Evolutionary conservation across 2,329 filamentous ascomycete species (phyloP).

Genomic region (Phialophora macrospora): DNA sequence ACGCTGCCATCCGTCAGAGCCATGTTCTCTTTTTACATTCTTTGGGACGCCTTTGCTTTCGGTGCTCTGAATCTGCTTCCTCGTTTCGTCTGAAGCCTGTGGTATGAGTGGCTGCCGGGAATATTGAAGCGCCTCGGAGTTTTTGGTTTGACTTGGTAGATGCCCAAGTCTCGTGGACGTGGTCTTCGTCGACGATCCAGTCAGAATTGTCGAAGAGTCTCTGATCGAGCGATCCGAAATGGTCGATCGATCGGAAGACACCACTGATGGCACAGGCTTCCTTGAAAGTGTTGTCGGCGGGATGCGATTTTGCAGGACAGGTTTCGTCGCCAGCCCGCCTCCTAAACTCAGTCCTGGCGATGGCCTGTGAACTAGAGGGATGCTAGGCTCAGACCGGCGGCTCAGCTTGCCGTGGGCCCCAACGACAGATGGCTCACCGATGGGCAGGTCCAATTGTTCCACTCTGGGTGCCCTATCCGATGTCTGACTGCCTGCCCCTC

Average conservation of each 20-base stretch:
- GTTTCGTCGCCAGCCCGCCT: slow-evolving; percentile 36
- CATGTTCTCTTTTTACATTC: background rate
- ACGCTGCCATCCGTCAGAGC: background rate
- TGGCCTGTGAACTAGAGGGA: slow-evolving; percentile 21
- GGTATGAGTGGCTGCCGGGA: slow-evolving; percentile 1
- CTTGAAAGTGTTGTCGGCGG: slow-evolving; percentile 10
- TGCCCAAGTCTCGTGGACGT: slow-evolving; percentile 7
- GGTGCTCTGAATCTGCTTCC: background rate
- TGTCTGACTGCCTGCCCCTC: slow-evolving; percentile 2
- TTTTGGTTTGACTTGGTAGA: background rate
- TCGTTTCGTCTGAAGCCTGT: background rate
- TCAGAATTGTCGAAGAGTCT: slow-evolving; percentile 15
- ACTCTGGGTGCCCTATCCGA: slow-evolving; percentile 39
- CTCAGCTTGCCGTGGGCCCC: slow-evolving; percentile 20
- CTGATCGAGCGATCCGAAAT: slow-evolving; percentile 30
- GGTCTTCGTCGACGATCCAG: slow-evolving; percentile 19
- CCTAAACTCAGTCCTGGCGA: slow-evolving; percentile 34
- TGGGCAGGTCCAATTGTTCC: slow-evolving; percentile 64
- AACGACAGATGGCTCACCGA: slow-evolving; percentile 53
- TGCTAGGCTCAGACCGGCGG: slow-evolving; percentile 17
- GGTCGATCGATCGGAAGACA: slow-evolving; percentile 31
- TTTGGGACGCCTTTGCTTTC: slow-evolving; percentile 1
- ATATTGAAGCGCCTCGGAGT: background rate
- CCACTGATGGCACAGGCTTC: slow-evolving; percentile 23
- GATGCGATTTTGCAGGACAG: slow-evolving; percentile 21